Conservation (phyloP, 441 rosid genomes). For the Dalechampia spathulata region DNA sequence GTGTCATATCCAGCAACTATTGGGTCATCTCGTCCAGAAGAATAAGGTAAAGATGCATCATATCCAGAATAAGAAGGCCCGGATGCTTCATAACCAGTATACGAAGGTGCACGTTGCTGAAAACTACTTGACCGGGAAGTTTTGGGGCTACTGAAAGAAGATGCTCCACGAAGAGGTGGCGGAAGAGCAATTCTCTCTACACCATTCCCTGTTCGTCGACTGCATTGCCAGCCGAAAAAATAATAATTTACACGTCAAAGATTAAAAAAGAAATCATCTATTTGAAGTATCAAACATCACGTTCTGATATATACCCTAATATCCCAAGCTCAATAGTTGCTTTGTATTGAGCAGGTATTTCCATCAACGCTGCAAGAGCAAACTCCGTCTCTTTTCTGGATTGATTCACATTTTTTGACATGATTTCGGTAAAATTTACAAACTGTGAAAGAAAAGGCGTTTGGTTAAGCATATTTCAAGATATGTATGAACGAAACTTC, state of each 20-base stretch:
- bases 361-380: constrained; percentile 92
- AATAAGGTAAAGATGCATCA: constrained; percentile 14
- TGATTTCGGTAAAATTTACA: constrained; percentile 85
- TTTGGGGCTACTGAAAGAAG: constrained; percentile 38
- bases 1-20: constrained; percentile 36
- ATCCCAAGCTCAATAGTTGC: constrained; percentile 78
- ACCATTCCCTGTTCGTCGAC: constrained; percentile 37
- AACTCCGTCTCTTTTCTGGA: constrained; percentile 76
- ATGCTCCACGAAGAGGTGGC: constrained; percentile 53
- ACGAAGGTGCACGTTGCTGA: constrained; percentile 36
- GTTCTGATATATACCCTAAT: constrained; percentile 55
- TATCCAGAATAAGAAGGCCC: constrained; percentile 18
- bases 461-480: not conserved
- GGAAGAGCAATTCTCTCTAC: constrained; percentile 68
- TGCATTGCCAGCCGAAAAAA: constrained; percentile 17
- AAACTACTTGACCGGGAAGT: constrained; percentile 46
- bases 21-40: constrained; percentile 22
- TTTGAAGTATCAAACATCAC: not conserved
- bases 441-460: constrained; percentile 39
- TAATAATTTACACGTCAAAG: not conserved
- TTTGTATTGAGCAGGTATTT: constrained; percentile 85
- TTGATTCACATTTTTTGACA: constrained; percentile 52
- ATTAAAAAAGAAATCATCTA: not conserved
- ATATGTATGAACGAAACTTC: not conserved
- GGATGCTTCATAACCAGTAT: constrained; percentile 27